These are phyloP conservation scores for Wickerhamomyces subpelliculosus DNA, from an alignment of 805 yeast genomes.

Conservation along the genomic window DNA sequence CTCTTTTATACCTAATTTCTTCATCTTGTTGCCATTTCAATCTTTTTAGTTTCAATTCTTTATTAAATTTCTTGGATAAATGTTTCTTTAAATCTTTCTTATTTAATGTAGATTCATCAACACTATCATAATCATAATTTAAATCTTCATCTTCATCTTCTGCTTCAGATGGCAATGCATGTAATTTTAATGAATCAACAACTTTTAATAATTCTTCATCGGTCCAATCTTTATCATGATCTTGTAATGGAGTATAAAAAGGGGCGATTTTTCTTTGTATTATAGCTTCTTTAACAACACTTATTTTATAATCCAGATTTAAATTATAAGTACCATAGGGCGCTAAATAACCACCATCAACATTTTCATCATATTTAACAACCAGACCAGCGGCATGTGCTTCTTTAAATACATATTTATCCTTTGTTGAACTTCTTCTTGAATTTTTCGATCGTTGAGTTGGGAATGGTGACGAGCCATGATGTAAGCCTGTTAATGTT, in stretches of 20 bases:
- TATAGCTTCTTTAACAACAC: conserved; percentile 65
- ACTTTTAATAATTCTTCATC: conserved; percentile 56
- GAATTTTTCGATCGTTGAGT: conserved; percentile 1
- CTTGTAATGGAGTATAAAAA: conserved; percentile 84
- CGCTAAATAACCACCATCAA: conserved; percentile 92
- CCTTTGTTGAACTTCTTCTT: conserved; percentile 40
- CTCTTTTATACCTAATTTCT: conserved; percentile 24
- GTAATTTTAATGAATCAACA: conserved; percentile 46
- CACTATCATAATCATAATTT: conserved; percentile 50
- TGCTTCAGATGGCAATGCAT: conserved; percentile 41
- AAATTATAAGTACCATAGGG: conserved; percentile 83
- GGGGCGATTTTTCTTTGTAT: conserved; percentile 75
- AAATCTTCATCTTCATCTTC: conserved; percentile 57
- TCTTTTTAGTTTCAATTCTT: conserved; percentile 33
- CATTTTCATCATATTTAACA: conserved; percentile 58
- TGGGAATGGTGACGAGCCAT: conserved; percentile 1
- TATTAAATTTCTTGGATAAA: conserved; percentile 29
- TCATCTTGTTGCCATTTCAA: conserved; percentile 30
- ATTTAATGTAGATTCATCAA: conserved; percentile 30
- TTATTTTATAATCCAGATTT: conserved; percentile 66
- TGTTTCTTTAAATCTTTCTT: conserved; percentile 40
- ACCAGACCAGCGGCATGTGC: conserved; percentile 49
- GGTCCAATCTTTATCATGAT: conserved; percentile 64
- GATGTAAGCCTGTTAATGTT: conserved; percentile 6
- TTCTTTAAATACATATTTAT: conserved; percentile 46